Evolutionary conservation across 805 yeast genomes (phyloP).

Genomic region (Suhomyces xylopsoci): DNA sequence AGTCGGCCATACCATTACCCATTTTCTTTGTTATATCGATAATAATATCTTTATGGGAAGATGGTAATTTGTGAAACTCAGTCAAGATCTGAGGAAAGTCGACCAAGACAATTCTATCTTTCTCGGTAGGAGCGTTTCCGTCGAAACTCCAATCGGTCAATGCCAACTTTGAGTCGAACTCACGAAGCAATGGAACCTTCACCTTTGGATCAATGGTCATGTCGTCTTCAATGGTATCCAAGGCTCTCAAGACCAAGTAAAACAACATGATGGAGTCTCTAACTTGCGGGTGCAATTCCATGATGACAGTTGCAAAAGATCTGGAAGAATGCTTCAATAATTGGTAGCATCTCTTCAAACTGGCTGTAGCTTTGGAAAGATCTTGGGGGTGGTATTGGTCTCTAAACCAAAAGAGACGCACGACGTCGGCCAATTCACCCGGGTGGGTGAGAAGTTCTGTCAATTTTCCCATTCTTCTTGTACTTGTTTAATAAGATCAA

Average conservation of each 20-base stretch:
- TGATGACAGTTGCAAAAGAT: conserved; percentile 91
- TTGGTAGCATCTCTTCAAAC: conserved; percentile 60
- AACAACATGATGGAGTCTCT: conserved; percentile 79
- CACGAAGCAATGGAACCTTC: conserved; percentile 72
- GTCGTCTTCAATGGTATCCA: conserved; percentile 96
- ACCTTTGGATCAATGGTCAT: conserved; percentile 72
- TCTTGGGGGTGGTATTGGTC: conserved; percentile 51
- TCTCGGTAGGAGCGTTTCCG: conserved; percentile 72
- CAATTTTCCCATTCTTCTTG: conserved; percentile 34
- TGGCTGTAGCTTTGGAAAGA: conserved; percentile 19
- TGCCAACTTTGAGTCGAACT: conserved; percentile 61
- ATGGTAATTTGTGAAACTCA: conserved; percentile 71
- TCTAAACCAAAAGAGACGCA: conserved; percentile 57
- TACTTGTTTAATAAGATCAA: neutral
- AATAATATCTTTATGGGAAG: conserved; percentile 75
- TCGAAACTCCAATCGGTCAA: conserved; percentile 76
- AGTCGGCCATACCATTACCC: conserved; percentile 99
- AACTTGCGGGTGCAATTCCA: conserved; percentile 86
- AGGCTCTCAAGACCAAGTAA: conserved; percentile 81
- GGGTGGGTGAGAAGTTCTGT: conserved; percentile 66
- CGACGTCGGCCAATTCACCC: conserved; percentile 61
- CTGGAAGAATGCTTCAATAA: conserved; percentile 73
- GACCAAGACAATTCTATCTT: conserved; percentile 77
- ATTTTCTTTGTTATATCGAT: conserved; percentile 74
- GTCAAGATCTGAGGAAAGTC: conserved; percentile 67